phyloP scores from a whole-genome alignment of 768 basidiomycete genomes.

The Tylopilus plumbeoviolaceoides region DNA sequence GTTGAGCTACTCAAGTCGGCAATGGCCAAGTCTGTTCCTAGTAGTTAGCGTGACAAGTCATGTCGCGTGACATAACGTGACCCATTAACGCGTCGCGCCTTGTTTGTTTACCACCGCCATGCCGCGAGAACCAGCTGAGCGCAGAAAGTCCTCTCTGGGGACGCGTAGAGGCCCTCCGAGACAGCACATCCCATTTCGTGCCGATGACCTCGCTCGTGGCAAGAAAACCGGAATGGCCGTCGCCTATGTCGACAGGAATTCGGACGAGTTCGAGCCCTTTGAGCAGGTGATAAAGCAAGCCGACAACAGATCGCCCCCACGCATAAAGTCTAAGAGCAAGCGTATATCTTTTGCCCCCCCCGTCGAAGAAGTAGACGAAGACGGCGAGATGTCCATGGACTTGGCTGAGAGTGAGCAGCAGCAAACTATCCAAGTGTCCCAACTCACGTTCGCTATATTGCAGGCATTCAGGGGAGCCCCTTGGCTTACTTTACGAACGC shows the following conservation, averaged over 20 bases:
- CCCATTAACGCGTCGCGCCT: slow-evolving; percentile 20
- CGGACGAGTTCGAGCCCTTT: slow-evolving; percentile 82
- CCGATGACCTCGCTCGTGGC: slow-evolving; percentile 71
- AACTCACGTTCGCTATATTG: slow-evolving; percentile 3
- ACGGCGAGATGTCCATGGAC: slow-evolving; percentile 79
- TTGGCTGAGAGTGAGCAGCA: slow-evolving; percentile 59
- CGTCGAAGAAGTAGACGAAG: slow-evolving; percentile 40
- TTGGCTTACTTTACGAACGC: slow-evolving; percentile 35
- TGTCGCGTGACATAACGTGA: slow-evolving; percentile 26
- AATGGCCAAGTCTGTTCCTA: slow-evolving; percentile 9
- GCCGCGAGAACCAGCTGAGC: slow-evolving; percentile 25
- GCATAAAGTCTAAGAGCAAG: slow-evolving; percentile 48
- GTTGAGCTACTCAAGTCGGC: slow-evolving; percentile 18
- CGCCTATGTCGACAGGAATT: slow-evolving; percentile 62
- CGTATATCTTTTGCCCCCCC: slow-evolving; percentile 37
- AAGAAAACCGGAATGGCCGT: slow-evolving; percentile 78
- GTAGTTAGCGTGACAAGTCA: too few species aligned
- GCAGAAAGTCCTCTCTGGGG: slow-evolving; percentile 38
- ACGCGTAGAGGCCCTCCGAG: slow-evolving; percentile 57
- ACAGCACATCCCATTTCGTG: slow-evolving; percentile 72
- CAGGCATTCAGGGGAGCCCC: slow-evolving; percentile 31
- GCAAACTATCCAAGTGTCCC: background rate
- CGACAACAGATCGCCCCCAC: slow-evolving; percentile 61
- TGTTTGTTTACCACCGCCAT: slow-evolving; percentile 30
- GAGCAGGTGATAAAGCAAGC: slow-evolving; percentile 69